Conservation (phyloP, 176 grass and related monocot genomes). For the Triticum aestivum region DNA sequence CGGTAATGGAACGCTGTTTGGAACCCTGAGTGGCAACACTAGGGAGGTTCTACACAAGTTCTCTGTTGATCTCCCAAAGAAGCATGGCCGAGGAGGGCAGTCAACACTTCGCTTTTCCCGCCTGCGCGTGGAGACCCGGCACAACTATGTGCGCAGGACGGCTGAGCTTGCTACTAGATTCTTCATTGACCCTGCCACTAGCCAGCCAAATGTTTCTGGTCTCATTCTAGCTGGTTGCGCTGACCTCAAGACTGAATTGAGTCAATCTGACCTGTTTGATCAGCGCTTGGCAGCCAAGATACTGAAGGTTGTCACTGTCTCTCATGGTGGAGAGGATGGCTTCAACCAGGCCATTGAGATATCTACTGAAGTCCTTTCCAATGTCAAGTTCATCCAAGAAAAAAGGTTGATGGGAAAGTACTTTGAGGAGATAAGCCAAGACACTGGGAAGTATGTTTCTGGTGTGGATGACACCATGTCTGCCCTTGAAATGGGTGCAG, state of each 20-base stretch:
- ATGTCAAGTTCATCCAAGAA: conserved; percentile 47
- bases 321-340: conserved; percentile 45
- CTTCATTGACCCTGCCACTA: conserved; percentile 41
- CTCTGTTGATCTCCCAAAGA: conserved; percentile 47
- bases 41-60: conserved; percentile 40
- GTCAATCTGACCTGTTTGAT: conserved; percentile 52
- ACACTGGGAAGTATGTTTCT: conserved; percentile 43
- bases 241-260: conserved; percentile 44
- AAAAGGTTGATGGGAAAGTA: conserved; percentile 46
- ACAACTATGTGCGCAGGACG: conserved; percentile 38
- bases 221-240: conserved; percentile 47
- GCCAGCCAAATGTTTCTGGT: conserved; percentile 46
- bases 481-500: conserved; percentile 30
- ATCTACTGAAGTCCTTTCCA: conserved; percentile 33
- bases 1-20: conserved; percentile 40
- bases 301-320: conserved; percentile 36
- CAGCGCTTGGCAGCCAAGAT: conserved; percentile 33
- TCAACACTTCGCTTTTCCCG: conserved; percentile 41
- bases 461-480: conserved; percentile 38
- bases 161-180: conserved; percentile 37
- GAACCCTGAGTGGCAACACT: conserved; percentile 41
- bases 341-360: conserved; percentile 50
- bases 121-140: conserved; percentile 43
- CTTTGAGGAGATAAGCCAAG: conserved; percentile 51
- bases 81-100: conserved; percentile 47